Evolutionary conservation across 306 rosid species (phyloP).

Genomic region (Spatholobus suberectus): DNA sequence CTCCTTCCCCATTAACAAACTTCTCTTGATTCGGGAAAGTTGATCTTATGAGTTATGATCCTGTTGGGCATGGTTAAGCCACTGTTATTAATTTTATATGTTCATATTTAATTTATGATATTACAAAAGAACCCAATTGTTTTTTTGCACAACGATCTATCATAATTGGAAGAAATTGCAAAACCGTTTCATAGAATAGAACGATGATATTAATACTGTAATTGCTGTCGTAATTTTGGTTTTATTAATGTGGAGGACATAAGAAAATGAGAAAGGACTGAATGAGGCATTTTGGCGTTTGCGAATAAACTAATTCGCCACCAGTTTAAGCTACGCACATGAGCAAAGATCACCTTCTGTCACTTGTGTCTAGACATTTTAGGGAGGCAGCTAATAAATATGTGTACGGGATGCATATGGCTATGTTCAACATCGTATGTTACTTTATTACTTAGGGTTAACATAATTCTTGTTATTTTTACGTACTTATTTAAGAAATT

Average conservation of each 20-base stretch:
- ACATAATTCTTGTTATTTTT: no score
- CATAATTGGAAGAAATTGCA: background rate
- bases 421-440: no score
- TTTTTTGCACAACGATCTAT: background rate
- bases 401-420: no score
- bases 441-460: no score
- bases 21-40: background rate
- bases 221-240: background rate
- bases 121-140: background rate
- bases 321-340: no score
- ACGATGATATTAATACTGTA: background rate
- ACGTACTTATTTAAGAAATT: no score
- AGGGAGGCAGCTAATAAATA: no score
- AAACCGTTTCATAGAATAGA: background rate
- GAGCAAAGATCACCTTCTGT: no score
- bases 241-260: conserved; percentile 14
- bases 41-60: conserved; percentile 26
- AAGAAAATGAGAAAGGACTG: no score
- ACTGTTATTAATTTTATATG: background rate
- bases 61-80: background rate
- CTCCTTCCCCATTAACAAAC: background rate
- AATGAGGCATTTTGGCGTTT: no score
- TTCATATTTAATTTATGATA: background rate
- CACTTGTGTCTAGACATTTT: no score
- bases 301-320: no score